Evolutionary conservation across 2,329 filamentous ascomycete genomes (phyloP).

Genomic region (Claviceps arundinis): DNA sequence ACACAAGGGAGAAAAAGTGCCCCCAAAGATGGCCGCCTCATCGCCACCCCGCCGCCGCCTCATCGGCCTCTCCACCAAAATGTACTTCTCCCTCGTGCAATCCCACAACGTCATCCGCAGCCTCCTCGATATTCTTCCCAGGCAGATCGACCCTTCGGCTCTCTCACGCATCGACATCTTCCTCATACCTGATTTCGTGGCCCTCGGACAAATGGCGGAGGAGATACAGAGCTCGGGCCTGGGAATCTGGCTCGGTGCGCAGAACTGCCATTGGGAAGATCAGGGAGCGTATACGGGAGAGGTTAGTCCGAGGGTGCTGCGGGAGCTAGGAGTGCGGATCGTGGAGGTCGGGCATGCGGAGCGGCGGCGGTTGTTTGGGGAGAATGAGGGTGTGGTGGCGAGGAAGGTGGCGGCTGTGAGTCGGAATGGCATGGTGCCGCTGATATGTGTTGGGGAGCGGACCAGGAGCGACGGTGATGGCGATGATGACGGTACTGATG

Average conservation of each 20-base stretch:
- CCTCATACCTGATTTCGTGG: slow-evolving; percentile 65
- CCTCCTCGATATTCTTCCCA: slow-evolving; percentile 32
- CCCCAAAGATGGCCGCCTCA: not conserved
- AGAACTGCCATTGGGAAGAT: slow-evolving; percentile 60
- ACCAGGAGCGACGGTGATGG: slow-evolving; percentile 31
- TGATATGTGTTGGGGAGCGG: slow-evolving; percentile 71
- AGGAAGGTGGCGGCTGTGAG: slow-evolving; percentile 57
- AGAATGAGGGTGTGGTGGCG: slow-evolving; percentile 56
- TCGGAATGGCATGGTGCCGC: slow-evolving; percentile 57
- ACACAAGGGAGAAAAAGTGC: not conserved
- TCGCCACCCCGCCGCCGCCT: slow-evolving; percentile 36
- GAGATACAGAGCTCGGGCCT: slow-evolving; percentile 27
- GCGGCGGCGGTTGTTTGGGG: slow-evolving; percentile 55
- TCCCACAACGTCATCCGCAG: slow-evolving; percentile 43
- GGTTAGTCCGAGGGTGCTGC: slow-evolving; percentile 55
- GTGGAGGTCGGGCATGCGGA: slow-evolving; percentile 77
- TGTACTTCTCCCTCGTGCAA: slow-evolving; percentile 60
- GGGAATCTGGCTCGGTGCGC: slow-evolving; percentile 51
- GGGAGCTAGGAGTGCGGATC: slow-evolving; percentile 54
- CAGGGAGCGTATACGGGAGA: slow-evolving; percentile 66
- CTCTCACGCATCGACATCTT: slow-evolving; percentile 53
- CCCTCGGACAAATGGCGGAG: slow-evolving; percentile 39
- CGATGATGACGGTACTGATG: slow-evolving; percentile 26
- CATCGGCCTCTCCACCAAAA: slow-evolving; percentile 63
- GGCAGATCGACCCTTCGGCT: slow-evolving; percentile 24